These are phyloP conservation scores for Melanogaster broomeanus DNA, from an alignment of 768 basidiomycete genomes.

Conservation along the genomic window DNA sequence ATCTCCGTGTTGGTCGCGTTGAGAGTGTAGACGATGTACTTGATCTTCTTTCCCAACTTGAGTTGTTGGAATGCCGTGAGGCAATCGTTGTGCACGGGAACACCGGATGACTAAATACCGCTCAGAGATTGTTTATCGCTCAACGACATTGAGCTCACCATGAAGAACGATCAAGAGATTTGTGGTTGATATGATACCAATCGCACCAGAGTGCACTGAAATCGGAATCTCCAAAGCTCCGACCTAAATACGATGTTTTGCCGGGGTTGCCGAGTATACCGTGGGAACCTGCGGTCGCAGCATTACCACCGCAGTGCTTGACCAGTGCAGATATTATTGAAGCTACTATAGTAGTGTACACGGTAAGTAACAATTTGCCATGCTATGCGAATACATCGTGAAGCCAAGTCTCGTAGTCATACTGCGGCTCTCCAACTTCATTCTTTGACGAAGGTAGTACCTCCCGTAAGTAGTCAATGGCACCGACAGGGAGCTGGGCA, in stretches of 20 bases:
- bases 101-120: slow-evolving; percentile 26
- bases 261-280: too few species aligned
- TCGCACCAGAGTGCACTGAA: neutral
- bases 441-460: slow-evolving; percentile 68
- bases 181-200: neutral
- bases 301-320: too few species aligned
- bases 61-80: slow-evolving; percentile 17
- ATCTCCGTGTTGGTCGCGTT: slow-evolving; percentile 67
- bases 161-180: slow-evolving; percentile 7
- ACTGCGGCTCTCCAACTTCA: slow-evolving; percentile 63
- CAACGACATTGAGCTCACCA: slow-evolving; percentile 22
- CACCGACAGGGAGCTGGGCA: slow-evolving; percentile 72
- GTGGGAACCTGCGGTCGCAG: too few species aligned
- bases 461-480: slow-evolving; percentile 81
- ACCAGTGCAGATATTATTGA: too few species aligned
- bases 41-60: slow-evolving; percentile 50
- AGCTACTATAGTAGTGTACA: neutral
- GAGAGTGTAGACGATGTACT: slow-evolving; percentile 83
- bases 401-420: slow-evolving; percentile 83
- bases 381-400: slow-evolving; percentile 70
- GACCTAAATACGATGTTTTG: too few species aligned
- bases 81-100: slow-evolving; percentile 60
- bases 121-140: neutral
- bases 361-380: neutral
- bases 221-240: neutral